Conservation (phyloP, 1,139 yeast species). For the Keqinozyma sinolaborantium region DNA sequence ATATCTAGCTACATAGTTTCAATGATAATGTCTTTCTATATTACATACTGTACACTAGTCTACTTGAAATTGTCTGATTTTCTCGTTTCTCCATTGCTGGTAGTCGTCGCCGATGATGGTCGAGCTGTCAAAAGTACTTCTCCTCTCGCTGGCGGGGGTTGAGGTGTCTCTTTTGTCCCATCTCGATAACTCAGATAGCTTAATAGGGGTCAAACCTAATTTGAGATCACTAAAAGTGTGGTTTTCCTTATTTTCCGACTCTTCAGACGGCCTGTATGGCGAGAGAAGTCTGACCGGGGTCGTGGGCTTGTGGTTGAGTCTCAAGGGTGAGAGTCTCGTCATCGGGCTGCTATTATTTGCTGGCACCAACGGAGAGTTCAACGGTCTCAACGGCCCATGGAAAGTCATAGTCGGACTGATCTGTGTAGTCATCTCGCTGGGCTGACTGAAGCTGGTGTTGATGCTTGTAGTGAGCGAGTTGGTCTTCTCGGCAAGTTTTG, state of each 20-base stretch:
- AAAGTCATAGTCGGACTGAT: not conserved
- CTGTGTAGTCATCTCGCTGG: not conserved
- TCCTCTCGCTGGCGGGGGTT: slow-evolving; percentile 13
- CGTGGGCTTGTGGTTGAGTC: slow-evolving; percentile 1
- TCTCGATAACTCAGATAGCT: slow-evolving; percentile 7
- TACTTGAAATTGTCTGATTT: slow-evolving; percentile 28
- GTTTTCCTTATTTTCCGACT: slow-evolving; percentile 11
- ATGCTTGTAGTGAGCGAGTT: not conserved
- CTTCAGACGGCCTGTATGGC: slow-evolving; percentile 1
- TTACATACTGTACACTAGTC: slow-evolving; percentile 2
- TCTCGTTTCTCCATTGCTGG: slow-evolving; percentile 39
- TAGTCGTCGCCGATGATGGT: slow-evolving; percentile 42
- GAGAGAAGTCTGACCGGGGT: slow-evolving; percentile 2
- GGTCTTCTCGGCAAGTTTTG: slow-evolving; percentile 4
- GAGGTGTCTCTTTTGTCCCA: slow-evolving; percentile 10
- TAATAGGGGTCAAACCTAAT: slow-evolving; percentile 21
- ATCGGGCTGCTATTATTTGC: slow-evolving; percentile 4
- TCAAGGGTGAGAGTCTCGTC: not conserved
- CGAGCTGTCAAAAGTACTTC: slow-evolving; percentile 29
- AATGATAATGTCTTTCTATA: slow-evolving; percentile 2
- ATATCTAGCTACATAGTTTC: slow-evolving; percentile 4
- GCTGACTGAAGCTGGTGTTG: not conserved
- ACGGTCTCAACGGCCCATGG: slow-evolving; percentile 13
- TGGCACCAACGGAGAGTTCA: slow-evolving; percentile 27
- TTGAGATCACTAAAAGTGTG: slow-evolving; percentile 7